Conservation (phyloP, 768 basidiomycete species). For the Lenzites betulinus region DNA sequence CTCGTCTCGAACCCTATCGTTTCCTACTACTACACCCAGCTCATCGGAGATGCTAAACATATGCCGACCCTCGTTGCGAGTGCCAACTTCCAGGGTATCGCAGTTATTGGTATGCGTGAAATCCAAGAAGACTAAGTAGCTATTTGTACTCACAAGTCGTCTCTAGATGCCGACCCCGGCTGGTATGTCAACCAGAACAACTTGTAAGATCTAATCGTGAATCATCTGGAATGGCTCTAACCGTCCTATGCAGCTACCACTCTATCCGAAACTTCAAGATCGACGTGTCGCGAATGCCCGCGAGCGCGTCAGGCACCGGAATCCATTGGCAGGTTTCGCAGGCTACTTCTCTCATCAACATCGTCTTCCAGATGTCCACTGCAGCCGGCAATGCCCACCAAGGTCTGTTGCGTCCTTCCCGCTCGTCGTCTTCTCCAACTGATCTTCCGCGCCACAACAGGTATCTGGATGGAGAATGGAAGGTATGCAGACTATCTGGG, state of each 20-base stretch:
- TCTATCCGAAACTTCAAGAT: constrained; percentile 77
- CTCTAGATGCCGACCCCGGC: constrained; percentile 29
- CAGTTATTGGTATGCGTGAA: constrained; percentile 66
- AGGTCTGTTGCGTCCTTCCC: constrained; percentile 41
- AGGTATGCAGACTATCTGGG: constrained; percentile 18
- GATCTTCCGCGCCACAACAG: constrained; percentile 14
- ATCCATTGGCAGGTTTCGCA: constrained; percentile 87
- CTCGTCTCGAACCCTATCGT: constrained; percentile 60
- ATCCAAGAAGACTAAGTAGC: too few species aligned
- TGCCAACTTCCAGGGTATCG: constrained; percentile 62
- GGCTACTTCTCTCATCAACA: constrained; percentile 72
- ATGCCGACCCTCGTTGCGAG: constrained; percentile 69
- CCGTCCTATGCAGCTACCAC: constrained; percentile 43
- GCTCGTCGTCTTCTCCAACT: neutral
- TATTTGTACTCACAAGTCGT: too few species aligned
- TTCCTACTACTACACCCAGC: constrained; percentile 73
- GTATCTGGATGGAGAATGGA: constrained; percentile 82
- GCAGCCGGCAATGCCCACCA: constrained; percentile 63
- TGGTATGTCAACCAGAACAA: constrained; percentile 57
- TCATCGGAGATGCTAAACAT: constrained; percentile 72
- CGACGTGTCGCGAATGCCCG: constrained; percentile 58
- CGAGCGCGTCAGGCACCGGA: constrained; percentile 54
- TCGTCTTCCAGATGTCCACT: constrained; percentile 70
- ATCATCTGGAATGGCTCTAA: neutral
- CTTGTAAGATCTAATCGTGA: constrained; percentile 14